phyloP scores from a whole-genome alignment of 257 asterid genomes.

The Rhazya stricta region DNA sequence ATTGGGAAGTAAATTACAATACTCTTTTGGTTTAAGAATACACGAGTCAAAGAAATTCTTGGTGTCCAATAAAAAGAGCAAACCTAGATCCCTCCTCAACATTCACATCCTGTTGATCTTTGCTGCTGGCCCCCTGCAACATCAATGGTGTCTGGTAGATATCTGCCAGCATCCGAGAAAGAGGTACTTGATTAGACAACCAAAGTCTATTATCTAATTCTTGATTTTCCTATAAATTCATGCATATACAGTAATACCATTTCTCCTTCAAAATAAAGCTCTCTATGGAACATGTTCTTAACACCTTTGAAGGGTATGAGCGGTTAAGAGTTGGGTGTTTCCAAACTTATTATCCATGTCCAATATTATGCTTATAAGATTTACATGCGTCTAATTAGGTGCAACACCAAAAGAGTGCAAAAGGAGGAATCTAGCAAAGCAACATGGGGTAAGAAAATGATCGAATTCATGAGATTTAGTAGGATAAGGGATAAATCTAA shows the following conservation, averaged over 20 bases:
- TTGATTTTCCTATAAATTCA: not conserved
- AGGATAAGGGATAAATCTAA: not conserved
- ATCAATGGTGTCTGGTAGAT: conserved; percentile 53
- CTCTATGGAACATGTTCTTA: not conserved
- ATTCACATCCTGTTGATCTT: conserved; percentile 64
- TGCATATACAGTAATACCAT: not conserved
- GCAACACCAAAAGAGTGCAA: not conserved
- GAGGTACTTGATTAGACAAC: not conserved
- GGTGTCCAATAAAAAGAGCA: conserved; percentile 10
- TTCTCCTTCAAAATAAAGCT: not conserved
- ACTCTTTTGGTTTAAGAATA: conserved; percentile 12
- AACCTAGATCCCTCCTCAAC: conserved; percentile 24
- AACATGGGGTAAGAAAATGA: not conserved
- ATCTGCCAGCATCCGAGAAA: conserved; percentile 20
- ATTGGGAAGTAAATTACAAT: not conserved
- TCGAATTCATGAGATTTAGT: not conserved
- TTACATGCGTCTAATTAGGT: not conserved
- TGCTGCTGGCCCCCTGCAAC: conserved; percentile 56
- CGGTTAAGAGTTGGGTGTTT: not conserved
- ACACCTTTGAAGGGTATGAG: not conserved
- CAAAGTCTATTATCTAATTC: not conserved
- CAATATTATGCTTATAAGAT: not conserved
- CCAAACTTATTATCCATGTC: not conserved
- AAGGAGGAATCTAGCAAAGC: not conserved
- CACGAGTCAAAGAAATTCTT: not conserved